A percentile compares a stretch with the other conserved stretches of the same genome.
These are phyloP conservation scores for Populus ilicifolia DNA, from an alignment of 345 rosid species.

Conservation along the genomic window DNA sequence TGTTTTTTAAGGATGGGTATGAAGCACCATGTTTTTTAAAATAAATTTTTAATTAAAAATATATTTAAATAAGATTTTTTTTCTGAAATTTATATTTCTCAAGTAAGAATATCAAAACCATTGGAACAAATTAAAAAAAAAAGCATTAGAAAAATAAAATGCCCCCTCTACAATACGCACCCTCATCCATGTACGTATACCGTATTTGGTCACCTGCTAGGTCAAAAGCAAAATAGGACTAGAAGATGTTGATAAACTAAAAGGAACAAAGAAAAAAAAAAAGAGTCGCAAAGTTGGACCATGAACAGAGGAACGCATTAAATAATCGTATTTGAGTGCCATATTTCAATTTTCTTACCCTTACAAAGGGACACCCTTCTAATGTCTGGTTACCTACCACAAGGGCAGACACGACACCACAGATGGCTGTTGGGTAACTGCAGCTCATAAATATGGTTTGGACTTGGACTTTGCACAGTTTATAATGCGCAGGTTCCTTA, in stretches of 20 bases:
- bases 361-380: neutral
- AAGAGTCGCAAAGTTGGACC: neutral
- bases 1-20: no score
- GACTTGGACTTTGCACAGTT: neutral
- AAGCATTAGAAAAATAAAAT: no score
- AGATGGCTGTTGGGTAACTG: neutral
- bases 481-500: no score
- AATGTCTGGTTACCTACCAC: neutral
- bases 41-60: no score
- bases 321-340: neutral
- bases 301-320: neutral
- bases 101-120: no score
- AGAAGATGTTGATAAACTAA: neutral
- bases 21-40: no score
- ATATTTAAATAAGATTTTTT: no score
- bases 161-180: no score
- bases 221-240: neutral
- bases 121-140: no score
- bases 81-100: no score
- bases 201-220: neutral
- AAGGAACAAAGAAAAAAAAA: neutral
- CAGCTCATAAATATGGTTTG: neutral
- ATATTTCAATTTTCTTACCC: neutral
- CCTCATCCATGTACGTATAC: neutral
- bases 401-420: neutral